Evolutionary conservation across 2,329 filamentous ascomycete species (phyloP).

Genomic region (Monosporascus sp.): DNA sequence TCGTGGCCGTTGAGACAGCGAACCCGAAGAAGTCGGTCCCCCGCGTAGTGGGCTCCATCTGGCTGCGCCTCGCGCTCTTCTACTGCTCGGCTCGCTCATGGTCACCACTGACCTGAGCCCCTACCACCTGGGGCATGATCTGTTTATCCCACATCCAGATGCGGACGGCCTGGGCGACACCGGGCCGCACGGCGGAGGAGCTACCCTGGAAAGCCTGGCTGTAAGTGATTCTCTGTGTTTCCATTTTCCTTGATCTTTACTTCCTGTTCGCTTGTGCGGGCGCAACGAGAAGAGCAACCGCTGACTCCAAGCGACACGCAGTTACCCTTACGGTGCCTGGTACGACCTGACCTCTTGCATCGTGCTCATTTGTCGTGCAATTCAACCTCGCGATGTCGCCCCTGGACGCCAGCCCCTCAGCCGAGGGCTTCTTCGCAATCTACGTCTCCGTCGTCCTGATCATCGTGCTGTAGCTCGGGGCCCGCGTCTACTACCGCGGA

Average conservation of each 20-base stretch:
- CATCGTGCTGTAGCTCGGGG: constrained; percentile 35
- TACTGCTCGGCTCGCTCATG: constrained; percentile 40
- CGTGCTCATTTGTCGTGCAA: constrained; percentile 39
- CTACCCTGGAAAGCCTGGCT: constrained; percentile 39
- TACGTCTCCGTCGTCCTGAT: constrained; percentile 39
- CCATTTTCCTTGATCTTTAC: too few relatives aligned
- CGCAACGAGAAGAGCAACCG: background rate
- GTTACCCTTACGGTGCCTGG: constrained; percentile 35
- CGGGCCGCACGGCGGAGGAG: constrained; percentile 30
- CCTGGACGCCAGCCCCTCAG: constrained; percentile 26
- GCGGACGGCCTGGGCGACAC: constrained; percentile 34
- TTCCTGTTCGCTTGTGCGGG: too few relatives aligned
- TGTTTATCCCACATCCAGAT: constrained; percentile 38
- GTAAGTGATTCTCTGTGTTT: background rate
- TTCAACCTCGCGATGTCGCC: constrained; percentile 45
- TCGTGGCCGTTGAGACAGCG: constrained; percentile 37
- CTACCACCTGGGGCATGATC: constrained; percentile 36
- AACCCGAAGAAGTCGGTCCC: constrained; percentile 39
- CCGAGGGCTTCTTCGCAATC: constrained; percentile 40
- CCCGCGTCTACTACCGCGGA: constrained; percentile 33
- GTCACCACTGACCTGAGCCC: constrained; percentile 39
- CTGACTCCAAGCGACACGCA: background rate
- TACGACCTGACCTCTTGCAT: constrained; percentile 41
- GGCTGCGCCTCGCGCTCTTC: constrained; percentile 39
- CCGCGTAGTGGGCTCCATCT: constrained; percentile 39